Conservation (phyloP, 306 rosid species). For the Neltuma alba region DNA sequence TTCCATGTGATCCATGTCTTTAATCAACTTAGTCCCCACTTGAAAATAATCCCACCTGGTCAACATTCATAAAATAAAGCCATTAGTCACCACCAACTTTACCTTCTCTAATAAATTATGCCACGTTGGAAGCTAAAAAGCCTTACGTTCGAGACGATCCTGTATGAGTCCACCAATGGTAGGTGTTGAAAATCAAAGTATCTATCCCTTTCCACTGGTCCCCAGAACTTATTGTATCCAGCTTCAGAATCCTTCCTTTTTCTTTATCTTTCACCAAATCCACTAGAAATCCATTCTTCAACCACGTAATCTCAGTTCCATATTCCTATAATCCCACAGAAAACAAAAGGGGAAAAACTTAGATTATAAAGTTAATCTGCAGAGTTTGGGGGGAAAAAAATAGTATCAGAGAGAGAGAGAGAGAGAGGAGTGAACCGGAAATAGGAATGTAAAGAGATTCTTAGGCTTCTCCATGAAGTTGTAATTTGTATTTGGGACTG, state of each 20-base stretch:
- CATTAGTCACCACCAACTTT: conserved; percentile 1
- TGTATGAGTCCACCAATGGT: conserved; percentile 78
- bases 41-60: conserved; percentile 72
- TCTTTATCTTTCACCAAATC: conserved; percentile 47
- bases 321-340: conserved; percentile 46
- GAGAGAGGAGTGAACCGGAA: conserved; percentile 44
- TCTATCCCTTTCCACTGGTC: conserved; percentile 59
- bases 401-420: background rate
- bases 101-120: background rate
- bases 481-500: conserved; percentile 55
- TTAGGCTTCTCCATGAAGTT: conserved; percentile 27
- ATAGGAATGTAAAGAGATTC: conserved; percentile 41
- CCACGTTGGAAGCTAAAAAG: background rate
- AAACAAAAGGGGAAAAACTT: background rate
- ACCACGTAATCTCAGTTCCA: conserved; percentile 51
- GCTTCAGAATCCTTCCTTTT: conserved; percentile 57
- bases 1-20: conserved; percentile 67
- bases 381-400: background rate
- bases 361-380: background rate
- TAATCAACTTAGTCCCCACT: conserved; percentile 47
- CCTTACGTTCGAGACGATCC: conserved; percentile 43
- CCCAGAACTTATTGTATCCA: conserved; percentile 55
- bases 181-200: conserved; percentile 71
- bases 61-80: background rate
- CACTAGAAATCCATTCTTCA: conserved; percentile 76